Evolutionary conservation across 2,329 filamentous ascomycete genomes (phyloP), one percentile per base, ranked within the genome.

Genomic region (Nigrospora oryzae): DNA sequence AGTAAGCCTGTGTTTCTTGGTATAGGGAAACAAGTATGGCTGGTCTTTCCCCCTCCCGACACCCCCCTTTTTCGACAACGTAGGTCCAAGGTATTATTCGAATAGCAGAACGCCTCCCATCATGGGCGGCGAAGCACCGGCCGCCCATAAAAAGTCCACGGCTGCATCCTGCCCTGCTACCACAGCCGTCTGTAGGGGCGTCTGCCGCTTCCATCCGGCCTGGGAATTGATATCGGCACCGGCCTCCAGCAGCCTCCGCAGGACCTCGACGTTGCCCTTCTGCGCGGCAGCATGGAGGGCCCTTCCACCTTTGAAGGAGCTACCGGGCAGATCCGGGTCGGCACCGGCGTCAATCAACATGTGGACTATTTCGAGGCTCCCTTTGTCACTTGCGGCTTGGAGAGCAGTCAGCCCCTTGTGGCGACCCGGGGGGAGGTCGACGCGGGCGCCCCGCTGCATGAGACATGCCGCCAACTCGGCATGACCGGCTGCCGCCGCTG

Each of bases 361-460:
- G 4, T 50, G 42, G 6, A 61, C 54, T 5, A 66, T 44, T 1
- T 49, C 46, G 0, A 51, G 3, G 14, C 49, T 47, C 6, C 59
- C 59, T 4, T 41, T 48, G 3, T 56, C 46, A 16, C 55, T 72
- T 57, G 59, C 66, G 47, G 52, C 54, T 57, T 53, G 70, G 56
- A 61, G 66, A 50, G 56, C 68, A 58, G 51, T 74, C 58, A 48
- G 60, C 50, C 44, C 64, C 63, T 51, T 62, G 55, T 55, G 61
- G 33, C 60, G 63, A 10, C 59, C 55, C 40, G 54, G 59, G 45
- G 53, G 57, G 47, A 60, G 59, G 42, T 67, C 54, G 16, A 63
- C 55, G 19, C 60, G 52, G 3, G 63, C 63, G 2, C 60, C 61
- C 10, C 55, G 55, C 4, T 47, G 51, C 2, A 68, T 48, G 5